phyloP scores from a whole-genome alignment of 2,329 filamentous ascomycete genomes.

The Colletotrichum karsti region DNA sequence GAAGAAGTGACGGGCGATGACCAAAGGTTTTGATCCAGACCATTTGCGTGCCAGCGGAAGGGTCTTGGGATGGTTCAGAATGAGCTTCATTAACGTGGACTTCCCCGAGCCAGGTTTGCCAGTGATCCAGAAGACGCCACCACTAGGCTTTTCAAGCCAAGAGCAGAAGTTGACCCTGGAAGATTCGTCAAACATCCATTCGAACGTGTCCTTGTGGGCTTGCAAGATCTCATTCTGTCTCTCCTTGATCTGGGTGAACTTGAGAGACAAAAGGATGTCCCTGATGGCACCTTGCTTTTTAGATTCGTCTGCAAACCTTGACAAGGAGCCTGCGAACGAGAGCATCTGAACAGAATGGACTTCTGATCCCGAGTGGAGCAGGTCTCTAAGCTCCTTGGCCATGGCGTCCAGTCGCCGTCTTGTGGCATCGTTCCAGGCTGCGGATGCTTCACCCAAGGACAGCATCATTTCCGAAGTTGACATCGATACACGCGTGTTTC shows the following conservation, averaged over 20 bases:
- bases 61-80: constrained; percentile 38
- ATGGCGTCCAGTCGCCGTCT: not conserved
- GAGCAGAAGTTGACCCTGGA: constrained; percentile 29
- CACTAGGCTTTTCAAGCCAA: constrained; percentile 36
- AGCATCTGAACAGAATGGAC: not conserved
- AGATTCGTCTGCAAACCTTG: not conserved
- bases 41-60: constrained; percentile 37
- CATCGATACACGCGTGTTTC: not conserved
- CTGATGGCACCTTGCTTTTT: not conserved
- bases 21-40: constrained; percentile 37
- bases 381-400: not conserved
- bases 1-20: constrained; percentile 48
- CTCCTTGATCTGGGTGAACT: constrained; percentile 1
- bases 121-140: constrained; percentile 45
- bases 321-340: not conserved
- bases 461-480: not conserved
- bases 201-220: constrained; percentile 44
- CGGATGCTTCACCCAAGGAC: not conserved
- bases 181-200: constrained; percentile 44
- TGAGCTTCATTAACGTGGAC: constrained; percentile 52
- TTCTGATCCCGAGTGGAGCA: not conserved
- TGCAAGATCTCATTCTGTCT: constrained; percentile 38
- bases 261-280: not conserved
- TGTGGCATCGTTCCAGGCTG: not conserved
- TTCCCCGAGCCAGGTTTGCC: too few species aligned